A percentile compares a stretch with the other conserved stretches of the same genome.
phyloP scores from a whole-genome alignment of 257 asterid species.

The Nicotiana undulata region DNA sequence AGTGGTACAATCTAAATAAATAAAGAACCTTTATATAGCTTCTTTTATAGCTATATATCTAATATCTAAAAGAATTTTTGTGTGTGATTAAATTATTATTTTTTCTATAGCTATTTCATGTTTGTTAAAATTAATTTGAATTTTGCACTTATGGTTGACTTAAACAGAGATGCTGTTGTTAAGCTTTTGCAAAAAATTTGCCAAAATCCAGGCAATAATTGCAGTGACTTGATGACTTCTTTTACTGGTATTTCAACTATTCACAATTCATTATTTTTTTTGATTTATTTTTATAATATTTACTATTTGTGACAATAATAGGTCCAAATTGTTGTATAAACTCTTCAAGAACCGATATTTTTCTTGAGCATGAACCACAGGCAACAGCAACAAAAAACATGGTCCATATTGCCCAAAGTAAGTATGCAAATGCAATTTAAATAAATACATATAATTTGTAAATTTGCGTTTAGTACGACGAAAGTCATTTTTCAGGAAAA shows the following conservation, averaged over 20 bases:
- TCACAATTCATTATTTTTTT: background rate
- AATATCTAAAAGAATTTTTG: background rate
- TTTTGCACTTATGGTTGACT: background rate
- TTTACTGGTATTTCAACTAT: constrained; percentile 37
- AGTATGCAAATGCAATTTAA: background rate
- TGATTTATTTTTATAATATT: background rate
- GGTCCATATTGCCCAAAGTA: constrained; percentile 74
- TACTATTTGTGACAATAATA: background rate
- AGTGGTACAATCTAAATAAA: no score
- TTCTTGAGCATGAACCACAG: constrained; percentile 37
- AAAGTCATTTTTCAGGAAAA: no score
- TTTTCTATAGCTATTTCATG: background rate
- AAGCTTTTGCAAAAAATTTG: constrained; percentile 52
- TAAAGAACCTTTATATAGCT: background rate
- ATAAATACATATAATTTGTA: background rate
- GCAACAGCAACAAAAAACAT: constrained; percentile 72
- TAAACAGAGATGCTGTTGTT: constrained; percentile 42
- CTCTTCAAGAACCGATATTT: constrained; percentile 33
- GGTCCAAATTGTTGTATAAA: constrained; percentile 70
- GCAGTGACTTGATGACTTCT: constrained; percentile 38
- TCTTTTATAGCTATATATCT: background rate
- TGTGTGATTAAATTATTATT: no score
- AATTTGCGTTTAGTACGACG: background rate
- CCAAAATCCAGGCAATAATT: constrained; percentile 30
- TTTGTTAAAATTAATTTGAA: background rate